Conservation (phyloP, 2,329 filamentous ascomycete genomes). For the Sphaceloma murrayae region DNA sequence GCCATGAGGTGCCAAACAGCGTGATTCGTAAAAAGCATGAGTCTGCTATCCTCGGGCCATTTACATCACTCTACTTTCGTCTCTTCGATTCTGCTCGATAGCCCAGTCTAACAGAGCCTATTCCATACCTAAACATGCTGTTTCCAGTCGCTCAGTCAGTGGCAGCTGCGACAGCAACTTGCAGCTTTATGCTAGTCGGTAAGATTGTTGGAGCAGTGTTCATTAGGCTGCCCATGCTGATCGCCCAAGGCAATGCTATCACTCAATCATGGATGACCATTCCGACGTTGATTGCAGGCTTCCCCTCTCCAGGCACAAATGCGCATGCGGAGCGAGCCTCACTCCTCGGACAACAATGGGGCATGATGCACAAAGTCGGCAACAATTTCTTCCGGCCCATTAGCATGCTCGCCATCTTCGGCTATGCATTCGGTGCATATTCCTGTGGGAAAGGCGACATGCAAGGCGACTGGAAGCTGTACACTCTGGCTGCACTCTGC, state of each 20-base stretch:
- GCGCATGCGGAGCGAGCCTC: conserved; percentile 36
- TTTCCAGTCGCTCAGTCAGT: conserved; percentile 5
- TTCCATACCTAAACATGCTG: background rate
- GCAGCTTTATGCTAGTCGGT: conserved; percentile 13
- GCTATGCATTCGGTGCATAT: conserved; percentile 39
- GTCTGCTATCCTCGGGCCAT: no score
- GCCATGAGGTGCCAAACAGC: no score
- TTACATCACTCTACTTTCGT: no score
- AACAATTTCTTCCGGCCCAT: conserved; percentile 46
- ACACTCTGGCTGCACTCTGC: conserved; percentile 36
- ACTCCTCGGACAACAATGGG: conserved; percentile 42
- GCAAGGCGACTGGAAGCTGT: conserved; percentile 39
- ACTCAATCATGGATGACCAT: conserved; percentile 46
- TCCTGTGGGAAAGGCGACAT: conserved; percentile 23
- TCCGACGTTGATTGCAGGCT: conserved; percentile 40
- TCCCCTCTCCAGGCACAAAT: conserved; percentile 34
- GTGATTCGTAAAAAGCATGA: no score
- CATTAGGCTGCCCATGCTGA: background rate
- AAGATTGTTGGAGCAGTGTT: background rate
- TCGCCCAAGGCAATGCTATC: conserved; percentile 39
- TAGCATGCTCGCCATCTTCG: conserved; percentile 39
- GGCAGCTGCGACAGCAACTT: conserved; percentile 10
- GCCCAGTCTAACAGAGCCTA: background rate
- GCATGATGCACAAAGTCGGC: conserved; percentile 42
- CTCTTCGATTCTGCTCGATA: no score